Percentiles rank a stretch among this genome's conserved stretches.
phyloP scores from a whole-genome alignment of 495 filamentous ascomycete genomes.

The Penicillium silybi region DNA sequence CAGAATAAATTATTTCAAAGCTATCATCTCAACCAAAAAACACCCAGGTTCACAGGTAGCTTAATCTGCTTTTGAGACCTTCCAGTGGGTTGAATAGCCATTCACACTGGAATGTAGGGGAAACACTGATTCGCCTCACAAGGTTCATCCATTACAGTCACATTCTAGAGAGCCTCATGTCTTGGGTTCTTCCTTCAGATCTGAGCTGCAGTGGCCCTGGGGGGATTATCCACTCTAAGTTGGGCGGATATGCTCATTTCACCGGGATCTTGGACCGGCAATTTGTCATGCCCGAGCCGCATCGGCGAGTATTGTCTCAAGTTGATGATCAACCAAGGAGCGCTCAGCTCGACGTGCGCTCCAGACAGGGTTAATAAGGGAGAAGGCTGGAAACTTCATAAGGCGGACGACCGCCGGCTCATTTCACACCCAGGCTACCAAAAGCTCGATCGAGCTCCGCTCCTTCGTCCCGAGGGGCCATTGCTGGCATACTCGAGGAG shows the following conservation, averaged over 20 bases:
- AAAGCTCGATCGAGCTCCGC: constrained; percentile 88
- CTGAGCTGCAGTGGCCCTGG: too few relatives aligned
- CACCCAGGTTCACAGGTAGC: too few relatives aligned
- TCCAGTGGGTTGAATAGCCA: neutral
- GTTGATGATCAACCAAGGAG: neutral
- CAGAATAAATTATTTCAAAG: too few relatives aligned
- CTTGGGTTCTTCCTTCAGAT: neutral
- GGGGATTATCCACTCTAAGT: neutral
- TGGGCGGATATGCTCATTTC: neutral
- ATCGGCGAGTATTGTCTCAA: neutral
- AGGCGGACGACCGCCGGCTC: constrained; percentile 5
- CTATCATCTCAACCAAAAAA: too few relatives aligned
- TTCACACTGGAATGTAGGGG: neutral
- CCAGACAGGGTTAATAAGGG: neutral
- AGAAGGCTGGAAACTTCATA: neutral
- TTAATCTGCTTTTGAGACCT: too few relatives aligned
- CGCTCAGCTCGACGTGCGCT: neutral
- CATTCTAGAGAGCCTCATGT: neutral
- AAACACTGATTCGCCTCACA: too few relatives aligned
- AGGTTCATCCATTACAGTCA: neutral
- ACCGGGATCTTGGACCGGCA: neutral
- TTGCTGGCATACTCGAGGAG: constrained; percentile 38
- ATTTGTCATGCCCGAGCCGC: neutral
- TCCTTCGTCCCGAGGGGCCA: constrained; percentile 56
- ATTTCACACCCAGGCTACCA: constrained; percentile 60